phyloP scores from a whole-genome alignment of 164 flowering plant species.

The Chloranthus sessilifolius region DNA sequence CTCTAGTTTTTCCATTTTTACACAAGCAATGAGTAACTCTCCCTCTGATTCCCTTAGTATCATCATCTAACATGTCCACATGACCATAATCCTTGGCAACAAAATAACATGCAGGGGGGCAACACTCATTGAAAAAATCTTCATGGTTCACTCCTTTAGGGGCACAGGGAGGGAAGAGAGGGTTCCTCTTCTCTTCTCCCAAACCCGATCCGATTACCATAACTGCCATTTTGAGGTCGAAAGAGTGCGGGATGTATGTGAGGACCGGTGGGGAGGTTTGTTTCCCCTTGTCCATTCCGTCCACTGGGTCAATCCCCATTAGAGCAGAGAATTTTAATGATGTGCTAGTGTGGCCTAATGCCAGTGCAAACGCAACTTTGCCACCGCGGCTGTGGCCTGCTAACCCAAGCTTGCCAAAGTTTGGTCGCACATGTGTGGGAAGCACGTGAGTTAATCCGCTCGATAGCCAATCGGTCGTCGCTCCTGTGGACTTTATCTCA shows the following conservation, averaged over 20 bases:
- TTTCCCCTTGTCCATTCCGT: constrained; percentile 65
- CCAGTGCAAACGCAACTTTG: constrained; percentile 71
- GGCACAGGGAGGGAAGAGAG: constrained; percentile 77
- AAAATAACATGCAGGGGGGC: constrained; percentile 55
- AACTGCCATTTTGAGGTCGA: constrained; percentile 48
- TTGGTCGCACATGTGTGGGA: constrained; percentile 40
- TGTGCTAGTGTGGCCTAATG: constrained; percentile 32
- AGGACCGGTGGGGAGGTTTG: constrained; percentile 83
- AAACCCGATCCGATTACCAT: constrained; percentile 75
- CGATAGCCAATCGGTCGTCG: constrained; percentile 51
- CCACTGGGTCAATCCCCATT: constrained; percentile 94
- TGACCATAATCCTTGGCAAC: constrained; percentile 80
- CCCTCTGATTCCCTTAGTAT: constrained; percentile 70
- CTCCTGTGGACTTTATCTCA: constrained; percentile 54
- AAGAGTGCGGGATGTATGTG: constrained; percentile 64
- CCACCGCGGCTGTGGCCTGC: constrained; percentile 91
- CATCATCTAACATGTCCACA: constrained; percentile 80
- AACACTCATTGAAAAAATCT: constrained; percentile 58
- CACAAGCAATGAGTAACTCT: constrained; percentile 56
- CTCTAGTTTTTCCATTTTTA: constrained; percentile 75
- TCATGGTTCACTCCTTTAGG: constrained; percentile 83
- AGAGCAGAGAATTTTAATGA: constrained; percentile 51
- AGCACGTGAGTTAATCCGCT: constrained; percentile 37
- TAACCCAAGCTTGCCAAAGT: constrained; percentile 45
- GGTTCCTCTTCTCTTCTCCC: constrained; percentile 52